Evolutionary conservation across 2,329 filamentous ascomycete species (phyloP).

Genomic region (Ceratocystiopsis minuta): DNA sequence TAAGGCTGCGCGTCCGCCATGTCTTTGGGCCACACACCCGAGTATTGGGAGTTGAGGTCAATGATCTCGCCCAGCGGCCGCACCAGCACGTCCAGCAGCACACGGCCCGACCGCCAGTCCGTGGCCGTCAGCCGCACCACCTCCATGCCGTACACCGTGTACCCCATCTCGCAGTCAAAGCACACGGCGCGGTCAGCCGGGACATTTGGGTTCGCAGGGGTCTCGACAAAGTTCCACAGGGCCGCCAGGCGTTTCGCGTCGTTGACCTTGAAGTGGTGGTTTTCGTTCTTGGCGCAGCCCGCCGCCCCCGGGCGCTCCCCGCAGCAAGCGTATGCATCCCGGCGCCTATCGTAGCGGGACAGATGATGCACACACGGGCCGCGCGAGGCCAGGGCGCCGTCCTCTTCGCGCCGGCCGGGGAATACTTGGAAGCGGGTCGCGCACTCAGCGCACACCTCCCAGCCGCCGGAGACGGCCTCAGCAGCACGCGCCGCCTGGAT

Average conservation of each 20-base stretch:
- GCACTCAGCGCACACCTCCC: constrained; percentile 82
- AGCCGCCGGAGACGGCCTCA: constrained; percentile 50
- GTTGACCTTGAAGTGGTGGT: constrained; percentile 76
- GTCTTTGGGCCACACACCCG: constrained; percentile 66
- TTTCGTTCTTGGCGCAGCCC: constrained; percentile 53
- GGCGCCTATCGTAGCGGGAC: constrained; percentile 41
- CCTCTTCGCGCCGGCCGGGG: constrained; percentile 60
- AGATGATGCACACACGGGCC: constrained; percentile 70
- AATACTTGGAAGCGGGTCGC: constrained; percentile 78
- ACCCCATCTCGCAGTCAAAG: constrained; percentile 97
- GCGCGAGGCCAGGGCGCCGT: constrained; percentile 57
- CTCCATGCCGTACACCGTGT: constrained; percentile 75
- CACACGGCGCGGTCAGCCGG: constrained; percentile 46
- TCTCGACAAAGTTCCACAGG: constrained; percentile 62
- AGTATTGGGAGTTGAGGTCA: constrained; percentile 61
- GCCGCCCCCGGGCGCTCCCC: constrained; percentile 29
- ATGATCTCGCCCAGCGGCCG: constrained; percentile 11
- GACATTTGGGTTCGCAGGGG: constrained; percentile 44
- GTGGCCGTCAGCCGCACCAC: constrained; percentile 79
- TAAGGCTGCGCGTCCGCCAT: constrained; percentile 50
- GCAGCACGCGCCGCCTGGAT: constrained; percentile 48
- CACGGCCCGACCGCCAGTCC: constrained; percentile 62
- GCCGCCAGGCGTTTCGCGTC: constrained; percentile 60
- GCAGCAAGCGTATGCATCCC: constrained; percentile 62
- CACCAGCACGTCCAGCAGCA: constrained; percentile 51